Conservation (phyloP, 345 rosid genomes). For the Gossypioides kirkii region DNA sequence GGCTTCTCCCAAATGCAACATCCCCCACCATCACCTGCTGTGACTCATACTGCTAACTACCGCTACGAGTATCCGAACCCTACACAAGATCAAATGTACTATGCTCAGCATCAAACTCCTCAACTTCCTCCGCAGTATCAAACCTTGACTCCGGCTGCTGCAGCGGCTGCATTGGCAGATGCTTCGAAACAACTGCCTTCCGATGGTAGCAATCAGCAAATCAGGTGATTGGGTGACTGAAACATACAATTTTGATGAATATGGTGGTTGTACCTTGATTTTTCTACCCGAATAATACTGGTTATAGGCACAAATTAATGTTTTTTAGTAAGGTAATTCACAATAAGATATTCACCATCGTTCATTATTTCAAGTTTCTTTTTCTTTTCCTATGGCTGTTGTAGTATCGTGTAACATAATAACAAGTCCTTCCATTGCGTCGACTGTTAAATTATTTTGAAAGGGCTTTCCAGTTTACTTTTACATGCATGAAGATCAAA, state of each 20-base stretch:
- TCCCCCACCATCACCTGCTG: constrained; percentile 28
- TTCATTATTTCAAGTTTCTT: background rate
- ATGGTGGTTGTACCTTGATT: background rate
- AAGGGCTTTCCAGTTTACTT: background rate
- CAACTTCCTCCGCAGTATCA: constrained; percentile 57
- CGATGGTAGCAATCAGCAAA: constrained; percentile 31
- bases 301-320: constrained; percentile 4
- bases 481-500: background rate
- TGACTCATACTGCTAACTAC: constrained; percentile 28
- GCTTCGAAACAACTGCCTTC: constrained; percentile 46
- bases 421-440: background rate
- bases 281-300: background rate
- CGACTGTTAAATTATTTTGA: background rate
- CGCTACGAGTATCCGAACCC: constrained; percentile 40
- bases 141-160: constrained; percentile 55
- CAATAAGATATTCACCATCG: background rate
- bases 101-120: constrained; percentile 38
- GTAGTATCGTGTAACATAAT: background rate
- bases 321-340: background rate
- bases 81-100: constrained; percentile 48
- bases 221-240: background rate
- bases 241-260: background rate
- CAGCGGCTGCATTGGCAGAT: constrained; percentile 45
- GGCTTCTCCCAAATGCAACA: constrained; percentile 51
- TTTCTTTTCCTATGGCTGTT: background rate